phyloP scores from a whole-genome alignment of 148 eudicot genomes.

The Rhododendron griersonianum region DNA sequence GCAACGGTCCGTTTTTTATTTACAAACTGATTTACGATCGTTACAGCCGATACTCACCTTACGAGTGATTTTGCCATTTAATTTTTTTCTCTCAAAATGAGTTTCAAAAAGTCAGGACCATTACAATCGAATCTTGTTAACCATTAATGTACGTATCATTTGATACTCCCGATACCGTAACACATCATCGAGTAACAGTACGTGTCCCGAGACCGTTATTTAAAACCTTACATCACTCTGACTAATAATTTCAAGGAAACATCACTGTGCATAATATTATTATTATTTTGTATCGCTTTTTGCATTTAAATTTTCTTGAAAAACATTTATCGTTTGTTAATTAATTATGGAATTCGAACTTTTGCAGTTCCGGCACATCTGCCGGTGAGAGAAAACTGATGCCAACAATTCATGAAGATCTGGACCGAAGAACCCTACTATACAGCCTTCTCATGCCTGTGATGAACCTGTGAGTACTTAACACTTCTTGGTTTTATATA shows the following conservation, averaged over 20 bases:
- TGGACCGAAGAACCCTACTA: slow-evolving; percentile 47
- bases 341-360: not conserved
- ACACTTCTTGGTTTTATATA: not conserved
- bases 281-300: not conserved
- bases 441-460: slow-evolving; percentile 69
- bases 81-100: no score
- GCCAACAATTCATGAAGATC: slow-evolving; percentile 57
- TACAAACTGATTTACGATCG: no score
- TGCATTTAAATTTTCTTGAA: not conserved
- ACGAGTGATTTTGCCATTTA: no score
- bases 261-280: not conserved
- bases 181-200: no score
- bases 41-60: no score
- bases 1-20: no score
- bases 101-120: no score
- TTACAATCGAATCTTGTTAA: no score
- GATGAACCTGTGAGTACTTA: slow-evolving; percentile 42
- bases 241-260: not conserved
- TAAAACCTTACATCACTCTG: not conserved
- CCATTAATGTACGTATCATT: no score
- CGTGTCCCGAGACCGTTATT: no score
- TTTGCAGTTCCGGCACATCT: slow-evolving; percentile 47
- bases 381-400: slow-evolving; percentile 68
- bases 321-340: not conserved
- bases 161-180: no score